Evolutionary conservation across 169 alveolate species (phyloP).

Genomic region (Sarcocystis neurona): DNA sequence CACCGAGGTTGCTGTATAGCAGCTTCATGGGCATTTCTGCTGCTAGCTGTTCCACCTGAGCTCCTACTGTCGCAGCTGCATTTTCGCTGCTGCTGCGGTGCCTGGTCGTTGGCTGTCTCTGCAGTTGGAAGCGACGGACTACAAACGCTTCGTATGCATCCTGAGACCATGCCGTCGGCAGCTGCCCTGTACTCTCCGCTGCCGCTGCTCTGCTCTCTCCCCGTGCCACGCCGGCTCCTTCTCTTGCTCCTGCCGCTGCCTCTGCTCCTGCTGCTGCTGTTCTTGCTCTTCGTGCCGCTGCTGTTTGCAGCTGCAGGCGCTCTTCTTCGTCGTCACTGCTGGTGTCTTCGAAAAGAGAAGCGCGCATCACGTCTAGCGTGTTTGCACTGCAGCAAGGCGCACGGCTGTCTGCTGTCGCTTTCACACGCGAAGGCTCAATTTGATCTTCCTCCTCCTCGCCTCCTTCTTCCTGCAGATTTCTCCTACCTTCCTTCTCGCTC

Average conservation of each 20-base stretch:
- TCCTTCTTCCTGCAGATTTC: not conserved
- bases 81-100: not conserved
- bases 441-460: not conserved
- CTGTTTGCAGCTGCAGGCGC: not conserved
- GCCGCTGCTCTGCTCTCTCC: not conserved
- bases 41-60: not conserved
- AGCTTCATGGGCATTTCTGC: conserved; percentile 15
- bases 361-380: too few species aligned
- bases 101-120: not conserved
- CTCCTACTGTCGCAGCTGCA: not conserved
- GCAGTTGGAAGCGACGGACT: not conserved
- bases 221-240: not conserved
- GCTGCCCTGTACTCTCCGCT: not conserved
- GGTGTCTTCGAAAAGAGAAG: not conserved
- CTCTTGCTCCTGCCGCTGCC: not conserved
- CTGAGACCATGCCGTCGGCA: not conserved
- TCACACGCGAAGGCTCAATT: too few species aligned
- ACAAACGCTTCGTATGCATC: conserved; percentile 22
- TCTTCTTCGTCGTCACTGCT: not conserved
- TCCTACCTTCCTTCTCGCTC: not conserved
- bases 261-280: not conserved
- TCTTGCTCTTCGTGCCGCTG: not conserved
- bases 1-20: conserved; percentile 27
- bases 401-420: too few species aligned
- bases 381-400: too few species aligned